Conservation (phyloP, 768 basidiomycete species). For the Dacryopinax primogenitus region DNA sequence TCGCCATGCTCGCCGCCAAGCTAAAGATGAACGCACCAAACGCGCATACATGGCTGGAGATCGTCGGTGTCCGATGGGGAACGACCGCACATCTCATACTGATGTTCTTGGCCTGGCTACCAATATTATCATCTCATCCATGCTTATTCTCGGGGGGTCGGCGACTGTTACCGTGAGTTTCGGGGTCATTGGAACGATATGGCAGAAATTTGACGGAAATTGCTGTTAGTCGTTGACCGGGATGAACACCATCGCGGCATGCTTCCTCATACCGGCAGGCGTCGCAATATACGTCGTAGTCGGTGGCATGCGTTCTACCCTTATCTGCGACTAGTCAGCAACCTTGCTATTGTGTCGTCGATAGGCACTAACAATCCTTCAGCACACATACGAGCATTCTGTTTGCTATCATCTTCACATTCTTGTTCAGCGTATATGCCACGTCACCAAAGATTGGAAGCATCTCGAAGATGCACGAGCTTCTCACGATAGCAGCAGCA, state of each 20-base stretch:
- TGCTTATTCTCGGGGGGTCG: slow-evolving; percentile 66
- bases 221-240: slow-evolving; percentile 47
- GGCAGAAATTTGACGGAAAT: background rate
- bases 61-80: slow-evolving; percentile 72
- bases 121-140: slow-evolving; percentile 82
- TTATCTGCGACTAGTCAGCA: slow-evolving; percentile 76
- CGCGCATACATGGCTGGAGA: slow-evolving; percentile 81
- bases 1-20: slow-evolving; percentile 82
- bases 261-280: slow-evolving; percentile 79
- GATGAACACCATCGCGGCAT: slow-evolving; percentile 80
- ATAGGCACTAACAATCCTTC: slow-evolving; percentile 9
- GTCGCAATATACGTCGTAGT: slow-evolving; percentile 81
- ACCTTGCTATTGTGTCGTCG: background rate
- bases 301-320: slow-evolving; percentile 74
- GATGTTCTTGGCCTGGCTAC: slow-evolving; percentile 89
- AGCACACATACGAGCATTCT: slow-evolving; percentile 81
- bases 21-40: slow-evolving; percentile 83
- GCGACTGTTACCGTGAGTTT: slow-evolving; percentile 58
- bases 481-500: slow-evolving; percentile 45
- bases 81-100: slow-evolving; percentile 64
- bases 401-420: slow-evolving; percentile 70
- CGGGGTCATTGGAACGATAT: background rate
- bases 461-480: slow-evolving; percentile 60
- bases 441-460: slow-evolving; percentile 71
- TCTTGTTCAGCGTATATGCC: slow-evolving; percentile 66